Base-by-base conservation (phyloP, 306 rosid species). In the Cotoneaster glaucophyllus region DNA sequence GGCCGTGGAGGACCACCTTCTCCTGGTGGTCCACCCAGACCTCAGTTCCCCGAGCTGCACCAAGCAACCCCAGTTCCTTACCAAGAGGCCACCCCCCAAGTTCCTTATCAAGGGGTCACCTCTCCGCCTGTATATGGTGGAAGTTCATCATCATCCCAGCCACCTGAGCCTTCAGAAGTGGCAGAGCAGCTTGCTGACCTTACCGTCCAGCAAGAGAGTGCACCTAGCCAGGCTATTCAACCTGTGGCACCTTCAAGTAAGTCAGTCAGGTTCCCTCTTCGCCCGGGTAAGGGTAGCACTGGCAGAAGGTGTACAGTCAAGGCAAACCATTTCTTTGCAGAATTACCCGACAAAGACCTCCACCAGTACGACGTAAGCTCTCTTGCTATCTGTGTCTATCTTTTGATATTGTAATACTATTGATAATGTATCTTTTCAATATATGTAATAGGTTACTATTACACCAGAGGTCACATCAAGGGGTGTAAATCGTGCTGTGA, bases 271-370 rank as follows among this genome's bases (percentile, higher is more conserved):
- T 96, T 96, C 83, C 99, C 99, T 24, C 89, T 85, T 12, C 91
- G 99, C 6, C 99, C 99, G 9, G 99, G 98, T 19, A 96, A 84
- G 87, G 99, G 99, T 53, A 87, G 76, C 77, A 50, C 4, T 43
- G 99, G 99, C 64, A 83, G 13, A 13, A 85, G 32, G 31, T 92
- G 97, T 61, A 43, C 90, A 0, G 99, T 96, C 1, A 96, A 90
- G 82, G 99, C 99, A 3, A 96, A 96, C 48, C 98, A 96, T 73
- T 96, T 96, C 89, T 90, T 90, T 85, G 98, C 96, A 0, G 99
- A 96, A 71, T 69, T 96, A 6, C 98, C 99, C 0, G 88, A 93
- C 24, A 96, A 93, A 71, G 99, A 96, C 85, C 83, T 96, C 44
- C 98, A 96, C 83, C 99, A 96, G 70, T 96, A 96, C 78, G 99